phyloP scores from a whole-genome alignment of 2,329 filamentous ascomycete genomes.

The Fusarium multiceps region DNA sequence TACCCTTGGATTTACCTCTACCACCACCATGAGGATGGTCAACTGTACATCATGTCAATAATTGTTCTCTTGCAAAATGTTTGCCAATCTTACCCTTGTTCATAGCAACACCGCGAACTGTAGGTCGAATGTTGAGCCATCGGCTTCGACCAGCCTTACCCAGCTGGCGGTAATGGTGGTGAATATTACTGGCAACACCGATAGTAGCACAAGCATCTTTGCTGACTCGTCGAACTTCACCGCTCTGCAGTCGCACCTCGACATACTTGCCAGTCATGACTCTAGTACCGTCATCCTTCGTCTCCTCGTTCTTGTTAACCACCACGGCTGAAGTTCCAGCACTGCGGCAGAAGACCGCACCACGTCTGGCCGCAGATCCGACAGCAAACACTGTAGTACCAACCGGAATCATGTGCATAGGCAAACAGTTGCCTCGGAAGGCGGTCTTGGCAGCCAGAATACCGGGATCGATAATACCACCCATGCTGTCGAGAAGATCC shows the following conservation, averaged over 20 bases:
- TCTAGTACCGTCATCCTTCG: slow-evolving; percentile 67
- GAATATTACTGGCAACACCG: slow-evolving; percentile 91
- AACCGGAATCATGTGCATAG: slow-evolving; percentile 93
- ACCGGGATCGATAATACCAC: slow-evolving; percentile 91
- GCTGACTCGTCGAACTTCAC: slow-evolving; percentile 88
- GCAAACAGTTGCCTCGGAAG: slow-evolving; percentile 93
- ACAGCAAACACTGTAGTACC: slow-evolving; percentile 95
- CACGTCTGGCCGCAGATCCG: slow-evolving; percentile 77
- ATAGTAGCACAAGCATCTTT: slow-evolving; percentile 95
- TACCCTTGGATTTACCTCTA: slow-evolving; percentile 99
- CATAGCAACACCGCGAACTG: slow-evolving; percentile 97
- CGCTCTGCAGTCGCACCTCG: slow-evolving; percentile 87
- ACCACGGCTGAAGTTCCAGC: slow-evolving; percentile 93
- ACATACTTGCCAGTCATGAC: slow-evolving; percentile 80
- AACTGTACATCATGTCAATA: slow-evolving; percentile 57
- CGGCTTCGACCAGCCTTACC: slow-evolving; percentile 95
- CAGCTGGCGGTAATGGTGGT: slow-evolving; percentile 89
- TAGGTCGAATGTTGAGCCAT: slow-evolving; percentile 94
- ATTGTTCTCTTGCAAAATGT: background rate
- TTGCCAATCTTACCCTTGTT: slow-evolving; percentile 78
- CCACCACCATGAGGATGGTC: slow-evolving; percentile 99
- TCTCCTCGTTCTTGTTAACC: slow-evolving; percentile 86
- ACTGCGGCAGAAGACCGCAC: slow-evolving; percentile 92
- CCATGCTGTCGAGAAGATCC: slow-evolving; percentile 90
- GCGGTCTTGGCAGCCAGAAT: slow-evolving; percentile 94